Evolutionary conservation across 169 alveolate genomes (phyloP).

Genomic region (Plasmodium blacklocki): DNA sequence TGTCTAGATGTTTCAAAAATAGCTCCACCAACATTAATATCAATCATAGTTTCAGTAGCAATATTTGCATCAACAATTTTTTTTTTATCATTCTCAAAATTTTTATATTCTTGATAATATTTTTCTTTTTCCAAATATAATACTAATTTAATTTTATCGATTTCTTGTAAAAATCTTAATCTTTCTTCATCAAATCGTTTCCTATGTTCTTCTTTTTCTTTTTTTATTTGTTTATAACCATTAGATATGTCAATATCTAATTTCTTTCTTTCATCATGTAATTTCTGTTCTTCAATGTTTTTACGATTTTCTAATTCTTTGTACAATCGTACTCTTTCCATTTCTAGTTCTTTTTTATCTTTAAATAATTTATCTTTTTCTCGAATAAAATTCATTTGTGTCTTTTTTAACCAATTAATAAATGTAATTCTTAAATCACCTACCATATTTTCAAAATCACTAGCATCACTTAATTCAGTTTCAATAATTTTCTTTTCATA

Average conservation of each 20-base stretch:
- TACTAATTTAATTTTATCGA: constrained; percentile 83
- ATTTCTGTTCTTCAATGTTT: constrained; percentile 41
- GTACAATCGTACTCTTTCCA: constrained; percentile 78
- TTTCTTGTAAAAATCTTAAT: constrained; percentile 85
- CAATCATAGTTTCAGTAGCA: constrained; percentile 91
- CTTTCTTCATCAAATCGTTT: constrained; percentile 88
- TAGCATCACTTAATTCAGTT: constrained; percentile 76
- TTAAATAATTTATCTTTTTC: constrained; percentile 78
- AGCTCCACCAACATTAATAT: constrained; percentile 91
- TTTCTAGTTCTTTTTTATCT: constrained; percentile 81
- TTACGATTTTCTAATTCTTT: constrained; percentile 76
- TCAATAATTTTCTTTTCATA: constrained; percentile 75
- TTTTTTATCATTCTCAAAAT: constrained; percentile 85
- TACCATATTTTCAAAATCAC: constrained; percentile 90
- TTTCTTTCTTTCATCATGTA: constrained; percentile 87
- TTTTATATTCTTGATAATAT: constrained; percentile 80
- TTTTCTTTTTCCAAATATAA: constrained; percentile 85
- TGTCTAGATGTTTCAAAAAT: constrained; percentile 90
- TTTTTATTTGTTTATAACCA: constrained; percentile 87
- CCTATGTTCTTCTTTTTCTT: constrained; percentile 90
- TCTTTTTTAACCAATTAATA: constrained; percentile 89
- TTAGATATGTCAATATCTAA: constrained; percentile 86
- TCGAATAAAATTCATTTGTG: constrained; percentile 83
- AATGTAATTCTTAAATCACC: constrained; percentile 89
- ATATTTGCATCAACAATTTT: constrained; percentile 85